Percentiles rank a stretch among this genome's conserved stretches.
These are phyloP conservation scores for Vitis hybrid DNA, from an alignment of 177 flowering plant genomes.

Conservation along the genomic window DNA sequence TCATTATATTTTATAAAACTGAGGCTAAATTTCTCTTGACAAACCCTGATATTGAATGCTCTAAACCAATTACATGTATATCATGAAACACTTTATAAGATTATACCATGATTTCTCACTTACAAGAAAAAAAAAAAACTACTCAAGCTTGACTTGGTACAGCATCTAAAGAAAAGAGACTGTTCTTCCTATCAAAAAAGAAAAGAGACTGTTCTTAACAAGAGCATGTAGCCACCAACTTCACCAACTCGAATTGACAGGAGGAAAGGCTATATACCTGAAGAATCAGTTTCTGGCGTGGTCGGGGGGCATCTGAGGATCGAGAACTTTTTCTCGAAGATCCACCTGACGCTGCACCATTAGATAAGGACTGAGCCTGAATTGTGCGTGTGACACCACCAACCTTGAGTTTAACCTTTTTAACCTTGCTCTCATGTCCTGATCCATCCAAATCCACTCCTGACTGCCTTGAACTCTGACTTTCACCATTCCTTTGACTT, in stretches of 20 bases:
- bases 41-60: constrained; percentile 1
- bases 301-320: constrained; percentile 24
- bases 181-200: neutral
- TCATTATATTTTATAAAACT: too few species aligned
- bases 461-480: constrained; percentile 18
- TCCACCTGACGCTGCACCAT: constrained; percentile 27
- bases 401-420: constrained; percentile 71
- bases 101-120: neutral
- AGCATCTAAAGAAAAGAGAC: neutral
- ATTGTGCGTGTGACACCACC: constrained; percentile 64
- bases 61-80: neutral
- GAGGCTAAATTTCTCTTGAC: neutral
- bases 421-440: constrained; percentile 49
- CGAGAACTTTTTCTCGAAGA: constrained; percentile 33
- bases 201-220: neutral
- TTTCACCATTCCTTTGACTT: constrained; percentile 27
- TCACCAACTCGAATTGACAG: neutral
- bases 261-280: constrained; percentile 16
- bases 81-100: neutral
- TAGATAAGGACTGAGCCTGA: constrained; percentile 40
- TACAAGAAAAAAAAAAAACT: neutral
- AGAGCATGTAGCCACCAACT: too few species aligned
- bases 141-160: neutral
- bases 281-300: constrained; percentile 15
- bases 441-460: constrained; percentile 23